Base-by-base conservation (phyloP, 768 basidiomycete genomes). In the Pisolithus microcarpus region DNA sequence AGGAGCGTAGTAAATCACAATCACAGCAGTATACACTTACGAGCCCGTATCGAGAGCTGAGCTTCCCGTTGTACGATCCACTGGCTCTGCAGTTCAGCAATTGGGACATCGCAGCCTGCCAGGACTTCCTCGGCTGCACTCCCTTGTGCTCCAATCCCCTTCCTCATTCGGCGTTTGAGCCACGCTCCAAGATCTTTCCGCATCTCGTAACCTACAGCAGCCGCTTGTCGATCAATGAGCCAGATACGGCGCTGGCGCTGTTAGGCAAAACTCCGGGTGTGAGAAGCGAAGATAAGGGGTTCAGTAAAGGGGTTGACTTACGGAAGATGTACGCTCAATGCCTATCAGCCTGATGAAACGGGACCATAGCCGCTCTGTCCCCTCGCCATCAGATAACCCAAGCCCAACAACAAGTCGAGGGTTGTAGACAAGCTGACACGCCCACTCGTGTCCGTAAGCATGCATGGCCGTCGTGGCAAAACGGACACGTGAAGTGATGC, bases 321-420 rank as follows among this genome's bases (percentile, higher is more conserved):
- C 74, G 6, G 57, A 64, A 1, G 65, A 72, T 0, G 56, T 51
- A 2, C 68, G 51, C 0, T 67, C 58, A 15, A 72, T 59, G 0
- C 62, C 58, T 23, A 77, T 75, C 0, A 76, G 44, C 16, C 63
- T 65, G 24, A 66, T 47, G 9, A 73, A 23, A 23, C 21, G 21
- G 21, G 21, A 23, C 21, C 21, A 23, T 23, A 23, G 4, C 21
- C 21, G 21, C 8, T 56, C 44, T 5, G 46, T 53, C 3, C 55
- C 55, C 38, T 53, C 45, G 10, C 52, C 49, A 34, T 56, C 36
- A 8, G 52, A 46, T 2, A 56, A 28, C 3, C 55, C 46, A 7
- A 53, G 38, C 1, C 55, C 52, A 10, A 31, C 6, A 5, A 13
- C 6, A 16, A 56, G 23, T 4, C 21, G 24, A 1, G 52, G 52